Base-by-base conservation (phyloP, 2,329 filamentous ascomycete genomes). In the Talaromyces sp. region DNA sequence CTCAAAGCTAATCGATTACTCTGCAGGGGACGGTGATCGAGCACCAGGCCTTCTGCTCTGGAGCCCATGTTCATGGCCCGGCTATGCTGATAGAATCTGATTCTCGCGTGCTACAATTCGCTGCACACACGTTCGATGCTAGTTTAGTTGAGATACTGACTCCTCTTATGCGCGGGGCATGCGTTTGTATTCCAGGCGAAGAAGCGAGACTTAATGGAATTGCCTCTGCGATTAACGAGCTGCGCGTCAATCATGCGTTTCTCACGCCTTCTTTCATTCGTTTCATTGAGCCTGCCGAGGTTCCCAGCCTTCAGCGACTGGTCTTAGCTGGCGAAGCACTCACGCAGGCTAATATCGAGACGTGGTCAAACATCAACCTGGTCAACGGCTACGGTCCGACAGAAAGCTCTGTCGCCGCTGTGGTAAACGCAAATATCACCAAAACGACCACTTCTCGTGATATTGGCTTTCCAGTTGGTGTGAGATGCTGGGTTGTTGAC, bases 251-350 rank as follows among this genome's bases (percentile, higher is more conserved):
- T 48, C 82, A 80, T 75, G 81, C 79, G 0, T 83, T 84, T 64
- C 79, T 88, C 69, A 88, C 86, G 0, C 82, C 85, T 0, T 79
- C 83, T 0, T 77, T 88, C n/a, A 84, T 84, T 0, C 71, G 76
- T 2, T 71, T 80, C 3, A 59, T 82, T 11, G 70, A 75, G n/a
- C 60, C 60, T 21, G 50, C 53, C 14, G 60, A 62, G 14, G 60
- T 62, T 38, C 57, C 12, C 70, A 76, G 0, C 68, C 73, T 56
- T 75, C 78, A 6, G 72, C 81, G 5, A 69, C 76, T 17, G 73
- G 72, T 2, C 67, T 82, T 19, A 67, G 73, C 70, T 60, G 68
- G 77, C 17, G 79, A 81, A 61, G 75, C 77, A 1, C 70, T 72
- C 3, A 74, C 77, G 0, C 70, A 73, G 1, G 70, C 71, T 46